Conservation (phyloP, 768 basidiomycete species). For the Hericium erinaceus region DNA sequence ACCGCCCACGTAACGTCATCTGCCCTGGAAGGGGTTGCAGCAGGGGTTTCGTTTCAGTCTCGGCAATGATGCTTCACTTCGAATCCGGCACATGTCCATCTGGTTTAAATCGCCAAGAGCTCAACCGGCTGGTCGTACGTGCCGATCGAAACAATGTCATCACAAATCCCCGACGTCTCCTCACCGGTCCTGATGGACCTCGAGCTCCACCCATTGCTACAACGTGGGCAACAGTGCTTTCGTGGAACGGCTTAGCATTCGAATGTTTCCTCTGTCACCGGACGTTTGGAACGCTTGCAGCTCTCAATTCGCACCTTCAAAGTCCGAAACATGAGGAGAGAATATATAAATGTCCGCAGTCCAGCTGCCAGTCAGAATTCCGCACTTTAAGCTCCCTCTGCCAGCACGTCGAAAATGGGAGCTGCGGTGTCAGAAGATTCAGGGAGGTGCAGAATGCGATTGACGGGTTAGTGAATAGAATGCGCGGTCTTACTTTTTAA, state of each 20-base stretch:
- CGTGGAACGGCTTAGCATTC: conserved; percentile 35
- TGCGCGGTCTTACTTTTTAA: neutral
- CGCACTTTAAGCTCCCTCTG: neutral
- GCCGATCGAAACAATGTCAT: conserved; percentile 39
- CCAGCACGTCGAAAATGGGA: conserved; percentile 1
- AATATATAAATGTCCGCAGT: neutral
- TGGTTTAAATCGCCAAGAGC: conserved; percentile 29
- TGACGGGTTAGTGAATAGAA: neutral
- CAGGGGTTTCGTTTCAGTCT: conserved; percentile 36
- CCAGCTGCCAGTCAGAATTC: neutral
- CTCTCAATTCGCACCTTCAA: conserved; percentile 52
- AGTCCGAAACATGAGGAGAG: conserved; percentile 32
- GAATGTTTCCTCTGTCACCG: conserved; percentile 58
- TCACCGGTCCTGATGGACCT: conserved; percentile 25
- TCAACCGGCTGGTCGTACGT: conserved; percentile 32
- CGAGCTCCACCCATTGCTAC: conserved; percentile 22
- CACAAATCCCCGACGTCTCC: conserved; percentile 45
- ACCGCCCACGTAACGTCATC: conserved; percentile 29
- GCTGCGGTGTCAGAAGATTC: conserved; percentile 2
- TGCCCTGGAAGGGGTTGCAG: conserved; percentile 36
- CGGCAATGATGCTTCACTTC: conserved; percentile 53
- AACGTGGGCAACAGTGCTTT: conserved; percentile 25
- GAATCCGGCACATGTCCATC: conserved; percentile 52
- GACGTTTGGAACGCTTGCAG: conserved; percentile 29
- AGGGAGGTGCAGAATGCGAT: neutral